Percentiles rank a stretch among this genome's conserved stretches.
phyloP scores from a whole-genome alignment of 176 grass and related monocot species.

The Hordeum vulgare region DNA sequence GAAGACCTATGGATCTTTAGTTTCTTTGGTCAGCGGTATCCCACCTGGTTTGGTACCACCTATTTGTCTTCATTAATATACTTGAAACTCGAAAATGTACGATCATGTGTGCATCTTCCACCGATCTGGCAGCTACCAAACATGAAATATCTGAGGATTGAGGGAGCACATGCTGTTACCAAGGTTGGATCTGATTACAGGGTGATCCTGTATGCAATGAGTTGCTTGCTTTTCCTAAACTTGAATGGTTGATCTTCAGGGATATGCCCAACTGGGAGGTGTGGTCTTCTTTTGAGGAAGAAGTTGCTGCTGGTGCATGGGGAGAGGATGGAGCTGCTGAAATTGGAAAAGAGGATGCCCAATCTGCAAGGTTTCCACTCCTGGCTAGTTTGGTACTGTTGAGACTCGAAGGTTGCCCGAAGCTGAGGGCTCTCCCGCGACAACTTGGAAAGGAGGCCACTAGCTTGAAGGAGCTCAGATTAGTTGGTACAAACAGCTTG shows the following conservation, averaged over 20 bases:
- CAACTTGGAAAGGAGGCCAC: neutral
- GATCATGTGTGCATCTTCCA: neutral
- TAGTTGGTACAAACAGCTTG: neutral
- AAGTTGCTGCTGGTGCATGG: neutral
- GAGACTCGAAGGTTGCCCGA: neutral
- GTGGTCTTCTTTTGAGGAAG: neutral
- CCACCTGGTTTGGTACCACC: neutral
- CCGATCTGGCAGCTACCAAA: neutral
- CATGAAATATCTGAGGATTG: slow-evolving; percentile 12
- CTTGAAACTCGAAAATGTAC: neutral
- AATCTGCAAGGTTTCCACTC: neutral
- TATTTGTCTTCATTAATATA: neutral
- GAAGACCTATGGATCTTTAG: too few relatives aligned
- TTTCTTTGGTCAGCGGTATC: neutral
- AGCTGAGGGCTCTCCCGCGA: slow-evolving; percentile 10
- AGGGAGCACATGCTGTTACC: neutral
- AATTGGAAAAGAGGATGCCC: neutral
- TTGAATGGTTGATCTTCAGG: neutral
- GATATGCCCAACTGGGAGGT: slow-evolving; percentile 32
- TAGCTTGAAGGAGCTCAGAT: neutral
- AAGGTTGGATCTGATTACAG: neutral
- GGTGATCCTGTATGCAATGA: neutral
- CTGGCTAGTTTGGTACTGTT: neutral
- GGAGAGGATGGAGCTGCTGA: neutral
- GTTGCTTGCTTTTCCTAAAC: slow-evolving; percentile 4